Conservation (phyloP, 2,329 filamentous ascomycete species). For the Diaporthe aspalathi region DNA sequence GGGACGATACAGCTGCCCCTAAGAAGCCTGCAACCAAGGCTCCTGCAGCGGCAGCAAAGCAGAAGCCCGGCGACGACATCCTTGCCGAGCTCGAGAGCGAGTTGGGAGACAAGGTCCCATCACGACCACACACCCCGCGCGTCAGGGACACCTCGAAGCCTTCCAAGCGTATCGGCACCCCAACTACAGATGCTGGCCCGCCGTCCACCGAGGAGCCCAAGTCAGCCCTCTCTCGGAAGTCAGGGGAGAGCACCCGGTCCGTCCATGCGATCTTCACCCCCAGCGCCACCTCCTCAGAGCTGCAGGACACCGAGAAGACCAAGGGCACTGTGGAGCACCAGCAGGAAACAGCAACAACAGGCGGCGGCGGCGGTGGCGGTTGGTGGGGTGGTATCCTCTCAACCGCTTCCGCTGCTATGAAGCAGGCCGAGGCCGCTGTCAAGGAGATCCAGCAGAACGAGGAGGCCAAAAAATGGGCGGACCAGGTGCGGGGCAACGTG, state of each 20-base stretch:
- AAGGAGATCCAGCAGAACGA: slow-evolving; percentile 97
- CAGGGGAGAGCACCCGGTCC: slow-evolving; percentile 79
- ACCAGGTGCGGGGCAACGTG: slow-evolving; percentile 92
- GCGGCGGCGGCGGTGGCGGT: slow-evolving; percentile 42
- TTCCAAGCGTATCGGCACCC: slow-evolving; percentile 63
- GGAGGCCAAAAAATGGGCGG: slow-evolving; percentile 95
- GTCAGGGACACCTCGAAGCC: slow-evolving; percentile 65
- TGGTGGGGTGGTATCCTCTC: slow-evolving; percentile 80
- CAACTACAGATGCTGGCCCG: slow-evolving; percentile 62
- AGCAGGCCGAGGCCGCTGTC: slow-evolving; percentile 91
- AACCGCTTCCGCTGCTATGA: slow-evolving; percentile 86
- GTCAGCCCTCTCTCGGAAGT: slow-evolving; percentile 68
- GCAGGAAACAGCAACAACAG: slow-evolving; percentile 43
- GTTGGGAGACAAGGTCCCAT: slow-evolving; percentile 77
- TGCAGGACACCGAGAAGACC: slow-evolving; percentile 65
- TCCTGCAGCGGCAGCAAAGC: slow-evolving; percentile 56
- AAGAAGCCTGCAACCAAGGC: slow-evolving; percentile 60
- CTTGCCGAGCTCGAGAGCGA: slow-evolving; percentile 87
- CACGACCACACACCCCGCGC: slow-evolving; percentile 86
- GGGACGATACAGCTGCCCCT: slow-evolving; percentile 58
- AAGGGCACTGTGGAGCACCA: slow-evolving; percentile 60
- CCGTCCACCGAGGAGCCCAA: slow-evolving; percentile 73
- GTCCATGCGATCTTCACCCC: slow-evolving; percentile 79
- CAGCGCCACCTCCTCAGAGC: slow-evolving; percentile 72
- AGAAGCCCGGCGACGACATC: slow-evolving; percentile 74